These are phyloP conservation scores for Chrysoporthe deuterocubensis DNA, from an alignment of 2,329 filamentous ascomycete species.

Conservation along the genomic window DNA sequence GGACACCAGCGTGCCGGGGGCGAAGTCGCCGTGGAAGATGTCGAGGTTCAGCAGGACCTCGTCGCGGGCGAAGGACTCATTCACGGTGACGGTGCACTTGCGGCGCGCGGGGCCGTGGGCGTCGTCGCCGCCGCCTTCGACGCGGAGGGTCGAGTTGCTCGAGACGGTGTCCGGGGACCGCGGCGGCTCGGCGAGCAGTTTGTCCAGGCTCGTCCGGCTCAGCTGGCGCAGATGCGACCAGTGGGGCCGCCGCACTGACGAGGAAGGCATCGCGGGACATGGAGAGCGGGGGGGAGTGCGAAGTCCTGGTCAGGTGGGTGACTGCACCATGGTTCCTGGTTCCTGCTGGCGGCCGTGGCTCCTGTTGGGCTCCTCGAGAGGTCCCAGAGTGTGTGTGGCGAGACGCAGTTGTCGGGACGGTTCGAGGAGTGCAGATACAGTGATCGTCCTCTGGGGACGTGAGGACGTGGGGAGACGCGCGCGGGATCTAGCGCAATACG, in stretches of 20 bases:
- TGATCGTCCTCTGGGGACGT: too few relatives aligned
- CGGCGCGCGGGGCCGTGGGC: constrained; percentile 44
- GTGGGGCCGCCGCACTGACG: constrained; percentile 51
- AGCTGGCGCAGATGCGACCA: constrained; percentile 60
- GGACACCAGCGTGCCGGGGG: constrained; percentile 72
- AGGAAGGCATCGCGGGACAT: constrained; percentile 51
- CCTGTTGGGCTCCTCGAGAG: background rate
- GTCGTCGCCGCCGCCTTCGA: constrained; percentile 34
- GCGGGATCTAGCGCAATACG: background rate
- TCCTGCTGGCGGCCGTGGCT: background rate
- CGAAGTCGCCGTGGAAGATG: constrained; percentile 66
- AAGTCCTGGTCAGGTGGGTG: constrained; percentile 3
- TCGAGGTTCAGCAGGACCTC: constrained; percentile 81
- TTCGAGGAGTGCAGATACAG: too few relatives aligned
- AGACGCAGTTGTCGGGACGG: too few relatives aligned
- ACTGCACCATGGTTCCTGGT: constrained; percentile 14
- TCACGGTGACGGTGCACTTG: constrained; percentile 60
- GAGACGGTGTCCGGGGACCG: constrained; percentile 54
- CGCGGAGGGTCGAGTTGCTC: constrained; percentile 52
- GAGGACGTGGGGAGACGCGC: background rate
- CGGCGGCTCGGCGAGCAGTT: constrained; percentile 41
- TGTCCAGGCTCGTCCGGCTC: constrained; percentile 54
- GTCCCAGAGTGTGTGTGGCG: too few relatives aligned
- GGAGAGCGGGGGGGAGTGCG: constrained; percentile 4
- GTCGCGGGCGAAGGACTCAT: constrained; percentile 77